Evolutionary conservation across 148 eudicot species (phyloP).

Genomic region (Nepenthes mirabilis): DNA sequence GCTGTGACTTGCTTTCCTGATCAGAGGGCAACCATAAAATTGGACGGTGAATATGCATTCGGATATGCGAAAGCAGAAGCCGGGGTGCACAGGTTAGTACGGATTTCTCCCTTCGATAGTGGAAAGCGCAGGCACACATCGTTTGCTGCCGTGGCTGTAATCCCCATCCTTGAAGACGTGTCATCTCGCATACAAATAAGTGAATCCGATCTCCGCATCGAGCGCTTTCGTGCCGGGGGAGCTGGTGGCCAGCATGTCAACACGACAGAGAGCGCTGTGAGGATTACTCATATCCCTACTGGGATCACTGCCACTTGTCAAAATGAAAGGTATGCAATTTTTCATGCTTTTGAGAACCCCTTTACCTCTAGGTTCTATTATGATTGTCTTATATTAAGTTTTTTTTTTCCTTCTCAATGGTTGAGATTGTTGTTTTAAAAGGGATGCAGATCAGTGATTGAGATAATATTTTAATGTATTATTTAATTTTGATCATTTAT

Average conservation of each 20-base stretch:
- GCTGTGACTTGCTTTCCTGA: conserved; percentile 9
- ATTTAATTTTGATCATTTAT: no score
- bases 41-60: conserved; percentile 87
- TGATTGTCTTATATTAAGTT: not conserved
- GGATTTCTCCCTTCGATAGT: conserved; percentile 89
- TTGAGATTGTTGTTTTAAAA: no score
- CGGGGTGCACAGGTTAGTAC: conserved; percentile 90
- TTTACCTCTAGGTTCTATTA: not conserved
- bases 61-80: conserved; percentile 98
- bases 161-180: conserved; percentile 73
- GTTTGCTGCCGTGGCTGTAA: conserved; percentile 96
- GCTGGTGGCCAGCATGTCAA: conserved; percentile 91
- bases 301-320: conserved; percentile 77
- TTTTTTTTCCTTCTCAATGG: no score
- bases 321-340: conserved; percentile 64
- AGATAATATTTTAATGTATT: no score
- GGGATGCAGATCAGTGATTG: no score
- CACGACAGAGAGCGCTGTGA: conserved; percentile 90
- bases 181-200: conserved; percentile 72
- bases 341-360: not conserved
- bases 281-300: conserved; percentile 91
- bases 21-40: conserved; percentile 85
- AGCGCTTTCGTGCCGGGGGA: conserved; percentile 84
- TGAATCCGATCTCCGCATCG: conserved; percentile 89
- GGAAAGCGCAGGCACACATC: conserved; percentile 91